phyloP scores from a whole-genome alignment of 2,329 filamentous ascomycete species.

The Coleophoma crateriformis region DNA sequence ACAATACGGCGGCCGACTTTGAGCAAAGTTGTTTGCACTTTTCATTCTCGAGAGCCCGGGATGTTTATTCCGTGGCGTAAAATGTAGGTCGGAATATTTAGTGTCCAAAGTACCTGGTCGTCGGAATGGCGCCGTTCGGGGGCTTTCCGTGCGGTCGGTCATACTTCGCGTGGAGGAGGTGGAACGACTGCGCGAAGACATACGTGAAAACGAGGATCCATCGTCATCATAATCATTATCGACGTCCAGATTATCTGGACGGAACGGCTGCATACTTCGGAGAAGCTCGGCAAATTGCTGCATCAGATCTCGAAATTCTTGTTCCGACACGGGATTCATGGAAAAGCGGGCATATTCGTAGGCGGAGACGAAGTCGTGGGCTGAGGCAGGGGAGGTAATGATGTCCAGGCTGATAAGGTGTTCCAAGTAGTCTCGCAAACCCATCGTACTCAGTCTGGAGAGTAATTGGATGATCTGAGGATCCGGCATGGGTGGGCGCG shows the following conservation, averaged over 20 bases:
- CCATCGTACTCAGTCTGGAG: conserved; percentile 65
- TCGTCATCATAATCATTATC: conserved; percentile 23
- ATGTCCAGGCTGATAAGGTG: conserved; percentile 66
- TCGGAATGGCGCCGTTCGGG: conserved; percentile 20
- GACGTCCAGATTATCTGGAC: conserved; percentile 14
- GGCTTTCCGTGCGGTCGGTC: conserved; percentile 17
- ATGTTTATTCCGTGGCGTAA: conserved; percentile 17
- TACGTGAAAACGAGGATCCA: conserved; percentile 13
- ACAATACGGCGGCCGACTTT: conserved; percentile 16
- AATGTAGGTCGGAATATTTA: conserved; percentile 13
- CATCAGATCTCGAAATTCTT: conserved; percentile 75
- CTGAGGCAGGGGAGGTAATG: conserved; percentile 45
- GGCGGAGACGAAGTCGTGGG: conserved; percentile 57
- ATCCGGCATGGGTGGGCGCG: conserved; percentile 47
- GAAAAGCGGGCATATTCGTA: conserved; percentile 90
- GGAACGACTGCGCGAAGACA: conserved; percentile 20
- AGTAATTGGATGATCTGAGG: conserved; percentile 65
- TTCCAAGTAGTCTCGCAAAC: conserved; percentile 71
- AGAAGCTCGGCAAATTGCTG: conserved; percentile 76
- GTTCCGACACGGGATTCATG: conserved; percentile 58
- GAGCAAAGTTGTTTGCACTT: conserved; percentile 18
- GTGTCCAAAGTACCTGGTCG: conserved; percentile 7
- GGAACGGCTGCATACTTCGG: conserved; percentile 59
- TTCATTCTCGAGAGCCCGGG: conserved; percentile 10
- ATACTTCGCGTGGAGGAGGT: conserved; percentile 14